Percentiles rank a stretch among this genome's conserved stretches.
Evolutionary conservation across 2,329 filamentous ascomycete species (phyloP).

Genomic region (Colletotrichum sp.): DNA sequence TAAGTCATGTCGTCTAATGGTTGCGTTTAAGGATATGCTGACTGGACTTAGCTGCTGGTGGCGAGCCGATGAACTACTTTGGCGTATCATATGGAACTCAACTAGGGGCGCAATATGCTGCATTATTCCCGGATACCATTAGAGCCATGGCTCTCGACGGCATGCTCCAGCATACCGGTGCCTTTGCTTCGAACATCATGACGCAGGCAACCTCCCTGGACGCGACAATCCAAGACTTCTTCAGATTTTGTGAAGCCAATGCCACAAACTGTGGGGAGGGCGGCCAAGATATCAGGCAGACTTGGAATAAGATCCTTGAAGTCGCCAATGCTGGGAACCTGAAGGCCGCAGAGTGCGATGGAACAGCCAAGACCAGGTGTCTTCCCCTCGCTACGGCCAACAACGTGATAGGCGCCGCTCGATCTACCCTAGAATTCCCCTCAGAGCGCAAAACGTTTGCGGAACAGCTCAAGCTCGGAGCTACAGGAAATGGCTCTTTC

Average conservation of each 20-base stretch:
- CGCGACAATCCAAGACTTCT: conserved; percentile 14
- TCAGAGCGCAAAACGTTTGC: neutral
- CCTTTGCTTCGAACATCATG: conserved; percentile 9
- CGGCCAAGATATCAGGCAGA: neutral
- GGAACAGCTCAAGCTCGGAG: neutral
- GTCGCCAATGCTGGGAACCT: neutral
- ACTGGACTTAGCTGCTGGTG: neutral
- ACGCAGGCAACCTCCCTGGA: conserved; percentile 15
- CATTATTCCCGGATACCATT: neutral
- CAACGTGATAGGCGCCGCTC: conserved; percentile 2
- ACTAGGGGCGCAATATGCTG: conserved; percentile 3
- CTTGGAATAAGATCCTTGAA: conserved; percentile 1
- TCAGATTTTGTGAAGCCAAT: conserved; percentile 9
- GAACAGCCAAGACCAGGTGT: neutral
- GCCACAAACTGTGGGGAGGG: neutral
- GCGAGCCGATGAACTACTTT: conserved; percentile 10
- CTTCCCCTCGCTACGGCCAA: neutral
- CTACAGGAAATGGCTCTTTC: neutral
- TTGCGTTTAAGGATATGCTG: rapidly evolving
- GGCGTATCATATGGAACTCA: conserved; percentile 15
- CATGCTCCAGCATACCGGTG: conserved; percentile 11
- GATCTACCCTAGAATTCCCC: neutral
- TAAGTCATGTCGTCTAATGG: neutral
- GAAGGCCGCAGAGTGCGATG: conserved; percentile 9
- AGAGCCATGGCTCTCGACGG: conserved; percentile 16